These are phyloP conservation scores for Neoarthrinium moseri DNA, from an alignment of 2,329 filamentous ascomycete genomes.

Conservation along the genomic window DNA sequence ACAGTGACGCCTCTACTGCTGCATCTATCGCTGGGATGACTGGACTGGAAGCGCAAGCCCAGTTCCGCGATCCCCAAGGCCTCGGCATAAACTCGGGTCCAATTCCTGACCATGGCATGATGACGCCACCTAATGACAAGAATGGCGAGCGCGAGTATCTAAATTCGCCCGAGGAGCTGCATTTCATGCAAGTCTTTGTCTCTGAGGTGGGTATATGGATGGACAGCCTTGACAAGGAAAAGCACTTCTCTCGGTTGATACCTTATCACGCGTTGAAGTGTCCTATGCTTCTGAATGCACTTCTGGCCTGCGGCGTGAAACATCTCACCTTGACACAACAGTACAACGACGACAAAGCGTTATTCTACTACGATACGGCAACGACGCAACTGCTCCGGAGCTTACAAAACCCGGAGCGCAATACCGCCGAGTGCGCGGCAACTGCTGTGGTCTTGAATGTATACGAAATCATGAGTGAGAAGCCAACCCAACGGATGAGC, in stretches of 20 bases:
- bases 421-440: slow-evolving; percentile 80
- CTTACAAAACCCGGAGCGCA: slow-evolving; percentile 80
- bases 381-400: slow-evolving; percentile 74
- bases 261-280: slow-evolving; percentile 80
- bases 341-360: slow-evolving; percentile 73
- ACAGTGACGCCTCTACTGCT: slow-evolving; percentile 36
- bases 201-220: slow-evolving; percentile 92
- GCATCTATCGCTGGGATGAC: slow-evolving; percentile 37
- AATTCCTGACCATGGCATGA: slow-evolving; percentile 31
- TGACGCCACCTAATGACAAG: slow-evolving; percentile 40
- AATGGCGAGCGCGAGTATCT: slow-evolving; percentile 59
- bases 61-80: slow-evolving; percentile 19
- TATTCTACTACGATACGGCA: slow-evolving; percentile 83
- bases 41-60: slow-evolving; percentile 28
- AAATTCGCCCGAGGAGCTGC: slow-evolving; percentile 71
- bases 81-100: slow-evolving; percentile 23
- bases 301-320: slow-evolving; percentile 83
- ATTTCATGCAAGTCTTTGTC: slow-evolving; percentile 91
- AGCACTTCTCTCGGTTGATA: slow-evolving; percentile 83
- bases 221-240: slow-evolving; percentile 83
- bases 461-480: slow-evolving; percentile 89
- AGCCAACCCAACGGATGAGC: slow-evolving; percentile 77
- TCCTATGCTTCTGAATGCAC: slow-evolving; percentile 85
- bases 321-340: slow-evolving; percentile 68
- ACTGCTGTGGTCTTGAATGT: slow-evolving; percentile 87